Evolutionary conservation across 148 eudicot species (phyloP), one percentile per base, ranked within the genome.

Genomic region (Vaccinium macrocarpon): DNA sequence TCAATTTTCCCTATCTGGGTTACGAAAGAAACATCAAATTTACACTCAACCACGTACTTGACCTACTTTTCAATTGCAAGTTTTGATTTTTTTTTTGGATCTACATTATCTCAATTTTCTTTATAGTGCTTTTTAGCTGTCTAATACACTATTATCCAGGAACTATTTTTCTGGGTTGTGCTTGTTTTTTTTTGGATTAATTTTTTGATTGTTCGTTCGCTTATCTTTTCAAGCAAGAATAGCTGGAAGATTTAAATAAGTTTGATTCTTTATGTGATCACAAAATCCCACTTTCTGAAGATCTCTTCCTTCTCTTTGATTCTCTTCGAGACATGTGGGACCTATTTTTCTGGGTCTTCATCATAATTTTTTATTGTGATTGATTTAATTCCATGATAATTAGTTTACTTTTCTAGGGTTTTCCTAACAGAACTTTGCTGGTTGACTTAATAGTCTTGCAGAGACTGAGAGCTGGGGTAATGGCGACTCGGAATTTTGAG

Each of bases 401-500:
- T 38, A 32, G 13, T 56, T 56, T 23, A 74, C 10, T 74, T 75
- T 55, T n/a, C 23, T 73, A 73, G 38, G 72, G 76, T 6, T 83
- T 82, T 42, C 10, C 23, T 7, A 27, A 18, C 48, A 15, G 46
- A 57, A n/a, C 21, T 50, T 27, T 4, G 8, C 35, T 29, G 52
- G 56, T 82, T 66, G 50, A 21, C 32, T 74, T 29, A 55, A 71
- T 23, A 12, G 73, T 81, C 57, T 46, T 51, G n/a, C 32, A 12
- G n/a, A 9, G 61, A 29, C 35, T 55, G 70, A n/a, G 79, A 75
- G 71, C 70, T 32, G 35, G 50, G 27, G 74, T 23, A 46, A 90
- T 90, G 92, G 83, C 90, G 71, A 82, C 21, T 80, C 86, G 89
- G 53, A 92, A 91, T 72, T n/a, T 93, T 14, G 95, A 91, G 80